Base-by-base conservation (phyloP, 441 rosid genomes). In the Croton laevigatus region DNA sequence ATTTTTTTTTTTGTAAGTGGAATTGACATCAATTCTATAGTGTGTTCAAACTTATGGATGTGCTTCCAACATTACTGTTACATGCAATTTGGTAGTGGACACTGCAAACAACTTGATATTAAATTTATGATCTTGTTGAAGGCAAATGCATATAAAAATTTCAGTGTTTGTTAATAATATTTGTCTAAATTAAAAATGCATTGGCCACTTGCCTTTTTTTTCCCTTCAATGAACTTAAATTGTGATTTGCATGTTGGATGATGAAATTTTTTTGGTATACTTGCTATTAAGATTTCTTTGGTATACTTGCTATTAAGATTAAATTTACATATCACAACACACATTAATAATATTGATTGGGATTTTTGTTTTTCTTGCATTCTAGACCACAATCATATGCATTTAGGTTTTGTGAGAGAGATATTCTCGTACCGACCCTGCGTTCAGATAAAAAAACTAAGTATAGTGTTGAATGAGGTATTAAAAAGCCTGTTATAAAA, bases 51-150 rank as follows among this genome's bases (percentile, higher is more conserved):
- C 19, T 51, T 34, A 36, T 9, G 27, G 66, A 46, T 37, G 52
- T 42, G 46, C 51, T 46, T 36, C 49, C 48, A 34, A 22, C 40
- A n/a, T n/a, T n/a, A n/a, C n/a, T n/a, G 40, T 58, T 37, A 37
- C 14, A 34, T 59, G 20, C 53, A 16, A 57, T 36, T 66, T 59
- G 61, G 59, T 36, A 20, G 27, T 71, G 49, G 59, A 37, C 37
- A 10, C 19, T 9, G 45, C 49, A 49, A 51, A 51, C 14, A 9
- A 8, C 23, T 52, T 38, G 22, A 6, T 20, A n/a, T 49, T 20
- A 20, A 60, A 22, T 46, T n/a, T 14, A 27, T 27, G 12, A 22
- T 19, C 4, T 14, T n/a, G 32, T 55, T 55, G 3, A 27, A 13
- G 36, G 38, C 58, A 20, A 42, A 19, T 37, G 49, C 59, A 52